These are phyloP conservation scores for Fraxinus paxiana DNA, from an alignment of 305 asterid genomes.

Conservation along the genomic window DNA sequence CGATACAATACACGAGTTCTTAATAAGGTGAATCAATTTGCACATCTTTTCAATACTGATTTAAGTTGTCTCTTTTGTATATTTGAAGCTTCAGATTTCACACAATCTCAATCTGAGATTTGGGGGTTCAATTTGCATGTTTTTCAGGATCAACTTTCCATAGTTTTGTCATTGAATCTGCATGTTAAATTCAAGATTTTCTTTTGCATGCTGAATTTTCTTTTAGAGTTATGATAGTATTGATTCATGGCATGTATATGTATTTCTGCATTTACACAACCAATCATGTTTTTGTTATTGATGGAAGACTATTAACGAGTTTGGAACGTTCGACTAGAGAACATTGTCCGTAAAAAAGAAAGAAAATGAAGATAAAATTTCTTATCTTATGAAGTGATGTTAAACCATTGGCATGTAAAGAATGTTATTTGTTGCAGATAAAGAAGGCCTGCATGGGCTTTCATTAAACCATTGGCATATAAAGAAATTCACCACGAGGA, in stretches of 20 bases:
- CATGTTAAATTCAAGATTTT: background rate
- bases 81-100: background rate
- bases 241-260: background rate
- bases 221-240: background rate
- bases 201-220: background rate
- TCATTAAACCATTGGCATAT: background rate
- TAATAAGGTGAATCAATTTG: background rate
- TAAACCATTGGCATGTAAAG: background rate
- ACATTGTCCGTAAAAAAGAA: background rate
- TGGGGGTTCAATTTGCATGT: background rate
- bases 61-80: background rate
- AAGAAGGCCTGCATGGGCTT: constrained; percentile 10
- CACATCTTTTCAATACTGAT: background rate
- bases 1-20: background rate
- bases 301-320: background rate
- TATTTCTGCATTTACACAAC: background rate
- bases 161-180: background rate
- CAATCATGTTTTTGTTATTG: background rate
- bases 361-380: background rate
- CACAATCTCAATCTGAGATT: background rate
- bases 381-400: background rate
- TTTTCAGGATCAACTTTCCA: background rate
- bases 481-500: constrained; percentile 4
- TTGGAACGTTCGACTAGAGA: background rate
- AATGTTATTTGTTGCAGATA: constrained; percentile 27